Evolutionary conservation across 257 asterid genomes (phyloP).

Genomic region (Leonotis leonurus): DNA sequence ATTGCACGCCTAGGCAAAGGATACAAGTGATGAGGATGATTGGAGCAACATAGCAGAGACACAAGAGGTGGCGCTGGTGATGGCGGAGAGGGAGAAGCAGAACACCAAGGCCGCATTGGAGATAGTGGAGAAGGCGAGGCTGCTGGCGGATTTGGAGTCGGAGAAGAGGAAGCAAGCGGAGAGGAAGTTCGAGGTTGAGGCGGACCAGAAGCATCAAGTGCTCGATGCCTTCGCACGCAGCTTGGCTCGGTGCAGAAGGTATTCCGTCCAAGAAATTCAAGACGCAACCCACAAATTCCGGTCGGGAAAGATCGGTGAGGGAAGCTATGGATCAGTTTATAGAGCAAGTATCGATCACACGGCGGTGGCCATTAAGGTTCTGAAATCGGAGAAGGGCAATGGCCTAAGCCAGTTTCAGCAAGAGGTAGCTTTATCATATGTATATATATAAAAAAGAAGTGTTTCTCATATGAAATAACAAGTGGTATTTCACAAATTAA

Average conservation of each 20-base stretch:
- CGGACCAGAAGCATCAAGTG: conserved; percentile 51
- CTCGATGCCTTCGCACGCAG: conserved; percentile 34
- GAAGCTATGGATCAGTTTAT: conserved; percentile 81
- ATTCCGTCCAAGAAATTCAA: conserved; percentile 52
- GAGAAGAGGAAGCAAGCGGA: conserved; percentile 58
- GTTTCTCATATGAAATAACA: too few species aligned
- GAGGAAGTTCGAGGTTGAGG: conserved; percentile 36
- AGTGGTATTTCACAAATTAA: neutral
- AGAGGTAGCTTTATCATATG: conserved; percentile 54
- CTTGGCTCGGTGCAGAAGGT: conserved; percentile 39
- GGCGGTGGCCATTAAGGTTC: conserved; percentile 69
- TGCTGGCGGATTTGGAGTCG: conserved; percentile 56
- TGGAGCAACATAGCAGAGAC: conserved; percentile 28
- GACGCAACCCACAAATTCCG: conserved; percentile 57
- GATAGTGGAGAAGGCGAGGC: conserved; percentile 51
- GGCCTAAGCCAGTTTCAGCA: conserved; percentile 67
- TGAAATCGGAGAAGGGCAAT: conserved; percentile 54
- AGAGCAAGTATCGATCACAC: conserved; percentile 68
- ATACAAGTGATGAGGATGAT: too few species aligned
- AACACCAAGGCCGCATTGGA: conserved; percentile 59
- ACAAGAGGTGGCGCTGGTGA: conserved; percentile 41
- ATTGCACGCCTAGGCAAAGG: too few species aligned
- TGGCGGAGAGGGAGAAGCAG: conserved; percentile 50
- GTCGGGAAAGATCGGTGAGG: conserved; percentile 69
- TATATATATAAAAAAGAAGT: too few species aligned